phyloP scores from a whole-genome alignment of 2,329 filamentous ascomycete species.

The Colletotrichum euphorbiae region DNA sequence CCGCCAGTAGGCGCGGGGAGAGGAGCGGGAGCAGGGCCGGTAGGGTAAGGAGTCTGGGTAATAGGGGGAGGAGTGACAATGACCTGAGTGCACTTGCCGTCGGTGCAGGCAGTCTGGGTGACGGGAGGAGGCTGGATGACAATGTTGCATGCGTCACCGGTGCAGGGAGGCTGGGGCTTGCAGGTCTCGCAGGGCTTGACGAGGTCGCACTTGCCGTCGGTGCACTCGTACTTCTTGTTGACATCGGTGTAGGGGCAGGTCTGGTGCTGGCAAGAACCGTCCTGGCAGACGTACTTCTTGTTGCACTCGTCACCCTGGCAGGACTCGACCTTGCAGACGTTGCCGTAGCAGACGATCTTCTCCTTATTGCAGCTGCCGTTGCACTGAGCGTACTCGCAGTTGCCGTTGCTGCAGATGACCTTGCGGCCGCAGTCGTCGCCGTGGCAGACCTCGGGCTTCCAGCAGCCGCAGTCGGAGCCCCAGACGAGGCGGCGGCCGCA shows the following conservation, averaged over 20 bases:
- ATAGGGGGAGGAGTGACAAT: slow-evolving; percentile 21
- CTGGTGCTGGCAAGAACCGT: slow-evolving; percentile 45
- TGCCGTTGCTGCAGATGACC: slow-evolving; percentile 27
- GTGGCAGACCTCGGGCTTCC: slow-evolving; percentile 29
- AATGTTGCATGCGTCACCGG: slow-evolving; percentile 48
- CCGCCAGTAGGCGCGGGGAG: neutral
- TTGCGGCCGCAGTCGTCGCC: slow-evolving; percentile 35
- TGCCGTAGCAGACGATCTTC: slow-evolving; percentile 35
- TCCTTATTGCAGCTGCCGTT: slow-evolving; percentile 32
- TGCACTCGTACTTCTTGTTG: slow-evolving; percentile 50
- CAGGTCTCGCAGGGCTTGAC: slow-evolving; percentile 48
- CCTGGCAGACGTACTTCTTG: slow-evolving; percentile 43
- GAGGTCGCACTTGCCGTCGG: slow-evolving; percentile 46
- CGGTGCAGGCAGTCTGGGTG: slow-evolving; percentile 45
- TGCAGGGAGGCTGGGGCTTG: slow-evolving; percentile 44
- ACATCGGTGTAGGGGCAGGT: slow-evolving; percentile 42
- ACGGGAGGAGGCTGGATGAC: slow-evolving; percentile 43
- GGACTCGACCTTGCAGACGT: slow-evolving; percentile 45
- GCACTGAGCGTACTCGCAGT: slow-evolving; percentile 18
- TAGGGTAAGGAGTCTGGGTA: slow-evolving; percentile 19
- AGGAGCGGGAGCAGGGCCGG: neutral
- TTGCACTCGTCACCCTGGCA: slow-evolving; percentile 47
- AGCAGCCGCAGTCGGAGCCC: slow-evolving; percentile 33
- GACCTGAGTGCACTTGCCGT: slow-evolving; percentile 44
- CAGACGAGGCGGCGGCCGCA: slow-evolving; percentile 41